Evolutionary conservation across 2,329 filamentous ascomycete genomes (phyloP), one percentile per base, ranked within the genome.

Genomic region (Fusarium buxicola): DNA sequence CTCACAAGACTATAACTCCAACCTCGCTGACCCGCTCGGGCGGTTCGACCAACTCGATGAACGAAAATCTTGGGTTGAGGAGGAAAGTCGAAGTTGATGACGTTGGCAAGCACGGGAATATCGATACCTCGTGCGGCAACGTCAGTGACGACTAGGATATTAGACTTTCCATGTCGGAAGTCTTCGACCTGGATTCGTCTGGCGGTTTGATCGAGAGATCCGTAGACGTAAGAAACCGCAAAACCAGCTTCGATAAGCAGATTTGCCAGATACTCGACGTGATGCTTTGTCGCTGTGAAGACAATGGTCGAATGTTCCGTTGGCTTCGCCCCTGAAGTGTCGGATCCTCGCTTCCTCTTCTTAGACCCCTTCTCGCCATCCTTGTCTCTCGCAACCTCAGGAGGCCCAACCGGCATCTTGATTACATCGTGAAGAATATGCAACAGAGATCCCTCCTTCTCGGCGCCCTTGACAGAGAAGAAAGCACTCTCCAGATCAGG

Each of bases 71-170:
- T 99, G 16, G 95, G 92, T 72, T 98, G 95, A 2, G 94, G 91
- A 4, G 95, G 94, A 65, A 99, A 99, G 73, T 98, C 94, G 77
- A 96, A 99, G 81, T 99, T 98, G 81, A 99, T 94, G 57, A 99
- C 95, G 74, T 99, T 98, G 54, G 92, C 94, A 31, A 99, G 84
- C 41, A 97, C 86, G 0, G 95, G 95, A 67, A 99, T 97, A 86
- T 99, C 95, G 60, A 99, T 96, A 87, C 95, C 94, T 82, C 95
- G 86, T 18, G 95, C 95, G 12, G 95, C 95, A 50, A 99, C 93
- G 74, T 99, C 95, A 1, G 95, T 99, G 39, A 98, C 94, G 3
- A 99, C 94, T 8, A 99, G 80, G 43, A 99, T 93, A 68, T 97
- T 94, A 0, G 92, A 91, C 63, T 90, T 85, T 7, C 95, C 95